Evolutionary conservation across 176 grass and related monocot genomes (phyloP).

Genomic region (Lolium multiflorum): DNA sequence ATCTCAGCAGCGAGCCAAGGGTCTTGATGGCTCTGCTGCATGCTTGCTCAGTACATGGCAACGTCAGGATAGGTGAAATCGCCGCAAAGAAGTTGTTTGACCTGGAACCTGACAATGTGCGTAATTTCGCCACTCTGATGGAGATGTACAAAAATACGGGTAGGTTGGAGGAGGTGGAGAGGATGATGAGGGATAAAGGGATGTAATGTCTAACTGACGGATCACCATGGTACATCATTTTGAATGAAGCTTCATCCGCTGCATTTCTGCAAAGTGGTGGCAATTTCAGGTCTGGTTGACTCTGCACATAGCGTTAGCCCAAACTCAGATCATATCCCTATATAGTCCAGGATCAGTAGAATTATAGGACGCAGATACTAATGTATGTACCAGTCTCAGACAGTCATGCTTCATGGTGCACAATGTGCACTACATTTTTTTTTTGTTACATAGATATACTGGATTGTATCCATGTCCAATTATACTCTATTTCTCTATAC

Average conservation of each 20-base stretch:
- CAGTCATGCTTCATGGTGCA: neutral
- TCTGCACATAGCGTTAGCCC: neutral
- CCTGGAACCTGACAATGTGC: constrained; percentile 54
- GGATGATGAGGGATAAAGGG: constrained; percentile 52
- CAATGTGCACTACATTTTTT: neutral
- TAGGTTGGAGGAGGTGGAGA: constrained; percentile 44
- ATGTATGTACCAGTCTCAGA: neutral
- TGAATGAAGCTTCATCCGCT: neutral
- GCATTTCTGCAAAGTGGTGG: neutral
- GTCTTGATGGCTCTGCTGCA: constrained; percentile 50
- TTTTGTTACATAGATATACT: neutral
- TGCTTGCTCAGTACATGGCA: constrained; percentile 48
- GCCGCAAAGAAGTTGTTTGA: constrained; percentile 39
- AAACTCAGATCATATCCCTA: neutral
- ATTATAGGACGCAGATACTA: neutral
- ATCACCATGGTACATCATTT: neutral
- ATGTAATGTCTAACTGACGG: neutral
- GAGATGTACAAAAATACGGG: constrained; percentile 39
- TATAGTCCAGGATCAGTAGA: neutral
- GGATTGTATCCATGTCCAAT: too few relatives aligned
- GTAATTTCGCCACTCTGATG: constrained; percentile 49
- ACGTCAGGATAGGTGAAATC: constrained; percentile 41
- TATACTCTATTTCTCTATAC: too few relatives aligned
- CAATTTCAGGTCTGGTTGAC: neutral
- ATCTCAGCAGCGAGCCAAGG: constrained; percentile 40